Percentiles rank a stretch among this genome's conserved stretches.
Conservation (phyloP, 805 yeast genomes). For the Candida xiaguanensis region DNA sequence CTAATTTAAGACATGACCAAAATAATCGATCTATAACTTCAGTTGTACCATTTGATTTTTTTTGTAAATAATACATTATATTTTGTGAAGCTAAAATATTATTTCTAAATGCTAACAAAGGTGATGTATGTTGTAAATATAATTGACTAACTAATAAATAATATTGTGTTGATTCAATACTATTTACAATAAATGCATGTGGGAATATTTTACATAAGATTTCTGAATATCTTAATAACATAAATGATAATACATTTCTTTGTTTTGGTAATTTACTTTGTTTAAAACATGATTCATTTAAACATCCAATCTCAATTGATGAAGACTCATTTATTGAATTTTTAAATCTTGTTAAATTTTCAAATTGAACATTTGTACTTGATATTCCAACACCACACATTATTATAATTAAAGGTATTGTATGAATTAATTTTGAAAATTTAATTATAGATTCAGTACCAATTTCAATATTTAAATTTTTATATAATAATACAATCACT, state of each 20-base stretch:
- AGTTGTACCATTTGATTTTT: constrained; percentile 9
- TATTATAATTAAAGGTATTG: constrained; percentile 23
- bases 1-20: constrained; percentile 36
- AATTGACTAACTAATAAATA: constrained; percentile 25
- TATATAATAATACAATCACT: constrained; percentile 10
- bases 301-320: constrained; percentile 18
- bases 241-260: constrained; percentile 19
- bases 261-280: constrained; percentile 12
- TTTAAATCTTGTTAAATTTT: constrained; percentile 26
- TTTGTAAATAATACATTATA: constrained; percentile 28
- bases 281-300: constrained; percentile 10
- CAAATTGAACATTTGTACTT: constrained; percentile 28
- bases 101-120: constrained; percentile 22
- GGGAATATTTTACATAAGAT: constrained; percentile 22
- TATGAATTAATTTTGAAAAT: constrained; percentile 17
- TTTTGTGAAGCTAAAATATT: constrained; percentile 24
- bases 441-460: constrained; percentile 17
- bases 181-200: constrained; percentile 11
- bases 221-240: constrained; percentile 20
- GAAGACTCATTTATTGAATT: constrained; percentile 26
- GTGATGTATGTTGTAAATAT: constrained; percentile 22
- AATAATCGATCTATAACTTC: constrained; percentile 26
- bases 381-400: constrained; percentile 32
- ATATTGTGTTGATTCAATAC: constrained; percentile 17
- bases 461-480: constrained; percentile 15